phyloP scores from a whole-genome alignment of 192 early-diverging fungal species.

The Coemansia sp. region DNA sequence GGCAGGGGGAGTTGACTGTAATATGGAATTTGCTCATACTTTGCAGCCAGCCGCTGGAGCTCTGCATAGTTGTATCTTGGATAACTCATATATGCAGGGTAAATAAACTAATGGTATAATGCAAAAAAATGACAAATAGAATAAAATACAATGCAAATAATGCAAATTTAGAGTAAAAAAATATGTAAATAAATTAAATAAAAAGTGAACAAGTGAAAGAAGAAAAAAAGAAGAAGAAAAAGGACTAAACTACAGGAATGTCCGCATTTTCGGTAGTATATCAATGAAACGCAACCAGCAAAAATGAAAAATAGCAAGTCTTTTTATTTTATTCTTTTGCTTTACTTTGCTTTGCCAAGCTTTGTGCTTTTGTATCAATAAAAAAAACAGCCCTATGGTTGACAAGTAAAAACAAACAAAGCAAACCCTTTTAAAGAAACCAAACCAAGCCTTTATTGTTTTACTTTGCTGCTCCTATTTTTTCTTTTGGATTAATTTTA shows the following conservation, averaged over 20 bases:
- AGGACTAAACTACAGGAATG: not conserved
- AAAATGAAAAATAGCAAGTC: no score
- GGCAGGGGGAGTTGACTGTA: conserved; percentile 18
- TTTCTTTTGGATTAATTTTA: not conserved
- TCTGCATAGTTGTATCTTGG: conserved; percentile 10
- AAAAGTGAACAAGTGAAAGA: not conserved
- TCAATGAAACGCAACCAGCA: no score
- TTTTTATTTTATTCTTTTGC: no score
- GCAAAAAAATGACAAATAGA: not conserved
- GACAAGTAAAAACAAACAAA: no score
- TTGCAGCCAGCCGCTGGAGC: conserved; percentile 15
- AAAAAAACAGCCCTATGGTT: no score
- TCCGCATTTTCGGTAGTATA: not conserved
- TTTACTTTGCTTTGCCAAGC: no score
- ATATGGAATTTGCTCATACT: conserved; percentile 31
- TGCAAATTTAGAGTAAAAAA: not conserved
- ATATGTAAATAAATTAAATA: not conserved
- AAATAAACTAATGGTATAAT: not conserved
- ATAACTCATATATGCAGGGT: not conserved
- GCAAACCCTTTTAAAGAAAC: no score
- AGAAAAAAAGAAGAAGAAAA: not conserved
- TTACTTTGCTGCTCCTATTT: not conserved
- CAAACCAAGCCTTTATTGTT: not conserved
- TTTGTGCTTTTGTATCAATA: no score
- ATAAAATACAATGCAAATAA: conserved; percentile 1